These are phyloP conservation scores for Ustilago cynodontis DNA, from an alignment of 1,284 basidiomycete species.

Conservation along the genomic window DNA sequence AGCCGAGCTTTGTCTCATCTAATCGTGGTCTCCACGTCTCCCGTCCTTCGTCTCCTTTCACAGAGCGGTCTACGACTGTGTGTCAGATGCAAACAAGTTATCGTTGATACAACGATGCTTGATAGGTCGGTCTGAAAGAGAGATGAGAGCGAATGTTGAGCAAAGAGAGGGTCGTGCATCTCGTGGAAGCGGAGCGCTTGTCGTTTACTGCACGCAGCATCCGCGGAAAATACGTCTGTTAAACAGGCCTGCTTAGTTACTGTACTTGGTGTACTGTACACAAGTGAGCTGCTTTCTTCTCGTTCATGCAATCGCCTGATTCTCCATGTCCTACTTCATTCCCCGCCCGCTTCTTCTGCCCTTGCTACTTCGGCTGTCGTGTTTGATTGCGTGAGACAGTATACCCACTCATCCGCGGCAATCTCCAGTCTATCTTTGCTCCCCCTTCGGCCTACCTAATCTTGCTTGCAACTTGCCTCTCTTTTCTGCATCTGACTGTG, in stretches of 20 bases:
- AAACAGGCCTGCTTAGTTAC: no score
- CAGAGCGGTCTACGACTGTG: neutral
- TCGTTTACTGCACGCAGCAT: conserved; percentile 8
- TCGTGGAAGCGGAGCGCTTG: conserved; percentile 1
- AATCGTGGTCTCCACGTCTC: conserved; percentile 6
- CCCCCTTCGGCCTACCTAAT: conserved; percentile 5
- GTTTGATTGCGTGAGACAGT: conserved; percentile 6
- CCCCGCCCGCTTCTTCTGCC: conserved; percentile 8
- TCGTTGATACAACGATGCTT: neutral
- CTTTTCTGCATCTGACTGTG: neutral
- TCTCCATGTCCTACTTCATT: conserved; percentile 10
- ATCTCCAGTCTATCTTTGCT: neutral
- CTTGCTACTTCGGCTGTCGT: conserved; percentile 13
- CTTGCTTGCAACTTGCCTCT: conserved; percentile 4
- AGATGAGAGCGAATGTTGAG: neutral
- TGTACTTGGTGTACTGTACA: neutral
- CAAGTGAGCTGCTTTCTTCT: neutral
- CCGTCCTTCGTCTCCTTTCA: neutral
- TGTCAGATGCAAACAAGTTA: neutral
- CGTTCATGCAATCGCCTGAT: conserved; percentile 27
- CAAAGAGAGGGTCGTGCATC: neutral
- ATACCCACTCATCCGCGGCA: conserved; percentile 14
- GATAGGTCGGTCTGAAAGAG: no score
- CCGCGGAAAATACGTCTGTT: conserved; percentile 6
- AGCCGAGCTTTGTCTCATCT: conserved; percentile 24